Evolutionary conservation across 768 basidiomycete genomes (phyloP).

Genomic region (Mycena capillaripes): DNA sequence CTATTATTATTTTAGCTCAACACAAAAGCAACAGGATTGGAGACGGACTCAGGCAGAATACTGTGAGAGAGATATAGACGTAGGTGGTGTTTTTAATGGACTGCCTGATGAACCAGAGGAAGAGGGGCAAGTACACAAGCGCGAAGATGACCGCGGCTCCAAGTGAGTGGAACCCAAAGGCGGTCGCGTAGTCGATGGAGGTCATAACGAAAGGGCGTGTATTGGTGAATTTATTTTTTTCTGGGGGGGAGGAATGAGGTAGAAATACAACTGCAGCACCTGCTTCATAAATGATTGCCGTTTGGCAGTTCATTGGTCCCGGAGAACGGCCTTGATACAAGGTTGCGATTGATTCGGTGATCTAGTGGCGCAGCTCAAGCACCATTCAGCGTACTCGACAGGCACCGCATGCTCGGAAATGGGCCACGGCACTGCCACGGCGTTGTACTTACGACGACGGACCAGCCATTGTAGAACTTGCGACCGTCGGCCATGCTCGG

Average conservation of each 20-base stretch:
- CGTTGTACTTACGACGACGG: no score
- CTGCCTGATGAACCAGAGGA: conserved; percentile 47
- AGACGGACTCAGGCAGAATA: conserved; percentile 57
- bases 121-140: conserved; percentile 49
- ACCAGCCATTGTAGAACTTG: no score
- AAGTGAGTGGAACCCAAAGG: conserved; percentile 51
- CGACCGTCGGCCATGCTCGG: no score
- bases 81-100: conserved; percentile 49
- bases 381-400: no score
- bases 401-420: no score
- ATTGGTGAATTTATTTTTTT: not conserved
- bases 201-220: not conserved
- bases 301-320: no score
- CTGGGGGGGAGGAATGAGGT: not conserved
- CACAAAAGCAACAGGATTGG: conserved; percentile 33
- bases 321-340: no score
- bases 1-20: conserved; percentile 39
- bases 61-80: conserved; percentile 48
- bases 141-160: conserved; percentile 53
- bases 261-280: no score
- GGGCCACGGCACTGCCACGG: no score
- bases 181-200: conserved; percentile 48
- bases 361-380: no score
- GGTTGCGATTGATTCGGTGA: no score
- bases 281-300: no score